Conservation (phyloP, 768 basidiomycete genomes). For the Naganishia antarctica region DNA sequence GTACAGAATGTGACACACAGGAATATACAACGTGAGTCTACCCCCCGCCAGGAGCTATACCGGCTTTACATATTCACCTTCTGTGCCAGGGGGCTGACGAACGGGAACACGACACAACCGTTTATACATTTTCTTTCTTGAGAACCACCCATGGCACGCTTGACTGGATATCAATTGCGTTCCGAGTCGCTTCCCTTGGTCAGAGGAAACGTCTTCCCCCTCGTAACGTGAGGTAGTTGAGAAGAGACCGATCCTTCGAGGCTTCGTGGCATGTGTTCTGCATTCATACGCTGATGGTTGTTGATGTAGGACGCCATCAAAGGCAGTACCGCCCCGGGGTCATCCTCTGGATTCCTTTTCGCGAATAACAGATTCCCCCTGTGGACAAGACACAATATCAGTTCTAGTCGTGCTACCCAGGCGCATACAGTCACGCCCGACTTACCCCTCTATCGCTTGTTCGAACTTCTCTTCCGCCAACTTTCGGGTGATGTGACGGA, state of each 20-base stretch:
- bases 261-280: not conserved
- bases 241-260: not conserved
- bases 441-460: not conserved
- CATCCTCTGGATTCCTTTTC: not conserved
- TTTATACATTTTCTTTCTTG: too few species aligned
- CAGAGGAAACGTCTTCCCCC: not conserved
- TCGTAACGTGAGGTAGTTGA: not conserved
- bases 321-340: not conserved
- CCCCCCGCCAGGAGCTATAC: too few species aligned
- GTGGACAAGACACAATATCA: too few species aligned
- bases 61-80: too few species aligned
- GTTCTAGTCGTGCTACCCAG: not conserved
- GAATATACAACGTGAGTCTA: too few species aligned
- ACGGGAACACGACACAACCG: too few species aligned
- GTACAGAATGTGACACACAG: too few species aligned
- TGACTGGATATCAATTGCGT: too few species aligned
- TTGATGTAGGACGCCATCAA: not conserved
- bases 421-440: too few species aligned
- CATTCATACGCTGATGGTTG: not conserved
- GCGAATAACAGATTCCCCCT: not conserved
- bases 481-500: not conserved
- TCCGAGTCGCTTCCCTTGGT: not conserved
- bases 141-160: too few species aligned
- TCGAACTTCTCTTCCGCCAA: slow-evolving; percentile 9
- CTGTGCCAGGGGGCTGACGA: too few species aligned